These are phyloP conservation scores for Maudiozyma saulgeensis DNA, from an alignment of 805 yeast genomes.

Conservation along the genomic window DNA sequence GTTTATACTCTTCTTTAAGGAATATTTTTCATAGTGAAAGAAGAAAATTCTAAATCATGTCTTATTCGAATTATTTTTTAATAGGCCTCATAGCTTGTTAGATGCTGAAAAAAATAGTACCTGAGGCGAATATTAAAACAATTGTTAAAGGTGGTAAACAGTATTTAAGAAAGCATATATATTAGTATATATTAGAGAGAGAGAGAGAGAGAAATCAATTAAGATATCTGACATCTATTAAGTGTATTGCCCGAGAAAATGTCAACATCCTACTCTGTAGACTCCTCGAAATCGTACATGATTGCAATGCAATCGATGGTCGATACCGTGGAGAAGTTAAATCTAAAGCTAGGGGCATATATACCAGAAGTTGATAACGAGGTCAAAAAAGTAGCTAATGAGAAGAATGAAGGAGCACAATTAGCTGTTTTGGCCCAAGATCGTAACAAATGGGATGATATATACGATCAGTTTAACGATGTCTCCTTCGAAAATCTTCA, in stretches of 20 bases:
- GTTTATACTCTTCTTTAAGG: too few species aligned
- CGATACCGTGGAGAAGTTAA: constrained; percentile 34
- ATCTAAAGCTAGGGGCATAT: constrained; percentile 9
- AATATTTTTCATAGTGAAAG: too few species aligned
- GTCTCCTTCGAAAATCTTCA: constrained; percentile 21
- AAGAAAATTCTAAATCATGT: too few species aligned
- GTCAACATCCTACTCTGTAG: constrained; percentile 43
- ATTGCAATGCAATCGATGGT: constrained; percentile 67
- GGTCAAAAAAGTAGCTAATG: constrained; percentile 15
- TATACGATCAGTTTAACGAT: constrained; percentile 28
- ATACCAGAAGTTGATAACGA: constrained; percentile 28
- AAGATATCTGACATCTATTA: neutral
- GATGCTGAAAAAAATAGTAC: too few species aligned
- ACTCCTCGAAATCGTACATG: constrained; percentile 68
- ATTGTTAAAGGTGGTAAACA: too few species aligned
- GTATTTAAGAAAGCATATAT: too few species aligned
- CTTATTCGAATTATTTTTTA: too few species aligned
- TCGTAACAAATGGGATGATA: constrained; percentile 32
- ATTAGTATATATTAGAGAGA: too few species aligned
- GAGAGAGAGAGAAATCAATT: too few species aligned
- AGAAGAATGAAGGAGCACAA: constrained; percentile 23
- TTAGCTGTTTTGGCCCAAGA: constrained; percentile 29
- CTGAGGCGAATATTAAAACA: too few species aligned
- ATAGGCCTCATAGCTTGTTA: too few species aligned
- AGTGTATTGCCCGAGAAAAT: constrained; percentile 17